These are phyloP conservation scores for Emydomyces testavorans DNA, from an alignment of 2,329 filamentous ascomycete genomes.

Conservation along the genomic window DNA sequence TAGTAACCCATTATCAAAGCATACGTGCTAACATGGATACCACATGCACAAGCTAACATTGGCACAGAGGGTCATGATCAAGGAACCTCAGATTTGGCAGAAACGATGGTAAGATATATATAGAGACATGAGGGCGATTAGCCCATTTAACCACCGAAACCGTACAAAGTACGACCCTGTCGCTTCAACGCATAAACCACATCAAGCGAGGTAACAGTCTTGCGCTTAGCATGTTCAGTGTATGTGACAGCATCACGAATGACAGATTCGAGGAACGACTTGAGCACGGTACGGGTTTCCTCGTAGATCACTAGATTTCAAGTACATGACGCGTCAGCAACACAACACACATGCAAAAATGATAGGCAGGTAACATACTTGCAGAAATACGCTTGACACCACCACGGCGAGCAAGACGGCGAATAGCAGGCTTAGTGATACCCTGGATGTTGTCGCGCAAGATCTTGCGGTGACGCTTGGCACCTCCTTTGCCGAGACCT, in stretches of 20 bases:
- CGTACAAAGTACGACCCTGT: conserved; percentile 65
- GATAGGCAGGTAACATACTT: conserved; percentile 45
- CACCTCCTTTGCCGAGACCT: conserved; percentile 94
- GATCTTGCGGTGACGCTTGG: conserved; percentile 99
- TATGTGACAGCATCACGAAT: conserved; percentile 71
- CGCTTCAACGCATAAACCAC: conserved; percentile 54
- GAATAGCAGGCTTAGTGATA: conserved; percentile 97
- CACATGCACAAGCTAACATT: neutral
- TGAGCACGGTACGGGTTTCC: conserved; percentile 69
- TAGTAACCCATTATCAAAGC: neutral
- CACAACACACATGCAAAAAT: neutral
- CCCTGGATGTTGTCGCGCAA: conserved; percentile 99
- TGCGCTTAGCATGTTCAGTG: conserved; percentile 70
- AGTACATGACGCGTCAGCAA: conserved; percentile 6
- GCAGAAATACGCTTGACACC: conserved; percentile 99
- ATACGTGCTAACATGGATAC: neutral
- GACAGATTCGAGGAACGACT: conserved; percentile 73
- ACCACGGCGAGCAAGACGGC: conserved; percentile 96
- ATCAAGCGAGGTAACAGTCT: conserved; percentile 46
- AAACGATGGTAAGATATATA: neutral
- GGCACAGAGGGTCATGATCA: neutral
- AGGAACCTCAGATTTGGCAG: neutral
- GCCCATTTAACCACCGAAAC: conserved; percentile 69
- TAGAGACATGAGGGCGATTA: too few relatives aligned
- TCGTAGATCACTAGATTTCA: conserved; percentile 58